Base-by-base conservation (phyloP, 2,329 filamentous ascomycete genomes). In the Pestalotiopsis sp. region DNA sequence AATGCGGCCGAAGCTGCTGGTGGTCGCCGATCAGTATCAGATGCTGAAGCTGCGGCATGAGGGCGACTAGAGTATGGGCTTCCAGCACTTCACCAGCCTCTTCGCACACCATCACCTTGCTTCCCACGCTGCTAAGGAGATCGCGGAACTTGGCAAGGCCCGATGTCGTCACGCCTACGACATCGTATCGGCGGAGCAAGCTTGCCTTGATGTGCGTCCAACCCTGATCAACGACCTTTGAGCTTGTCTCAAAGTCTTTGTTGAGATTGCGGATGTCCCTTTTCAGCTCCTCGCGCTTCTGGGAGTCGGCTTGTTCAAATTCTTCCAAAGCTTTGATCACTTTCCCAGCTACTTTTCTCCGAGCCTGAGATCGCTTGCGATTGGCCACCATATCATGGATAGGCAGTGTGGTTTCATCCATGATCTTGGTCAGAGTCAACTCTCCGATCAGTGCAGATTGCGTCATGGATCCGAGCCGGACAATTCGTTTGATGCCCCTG, bases 21-120 rank as follows among this genome's bases (percentile, higher is more conserved):
- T 91, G 89, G 72, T 92, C 90, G 0, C 90, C 89, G 49, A 92
- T 91, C 13, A 89, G 82, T n/a, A 92, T 87, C 6, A 83, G 79
- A 68, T 93, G 90, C 74, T 92, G 84, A 0, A 91, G 75, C 0
- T 84, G 83, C 0, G 90, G 89, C 0, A 91, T 78, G 4, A 92
- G 76, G 0, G 89, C 84, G 0, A 87, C 87, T 1, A 92, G 75
- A 3, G 88, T 80, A 68, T 92, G 90, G 0, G 87, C 82, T 75
- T 93, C 91, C 38, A 92, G 80, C 0, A 93, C 87, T 70, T 93
- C 91, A 0, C 86, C 91, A 2, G 91, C 91, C 73, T 93, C 91
- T 75, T 93, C 91, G 41, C 88, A 91, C 1, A 93, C 75, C n/a
- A 93, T 76, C 0, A 91, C 84, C 69, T 91, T 90, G 45, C 81